Conservation (phyloP, 208 protist genomes). For the Acanthamoeba castellanii region DNA sequence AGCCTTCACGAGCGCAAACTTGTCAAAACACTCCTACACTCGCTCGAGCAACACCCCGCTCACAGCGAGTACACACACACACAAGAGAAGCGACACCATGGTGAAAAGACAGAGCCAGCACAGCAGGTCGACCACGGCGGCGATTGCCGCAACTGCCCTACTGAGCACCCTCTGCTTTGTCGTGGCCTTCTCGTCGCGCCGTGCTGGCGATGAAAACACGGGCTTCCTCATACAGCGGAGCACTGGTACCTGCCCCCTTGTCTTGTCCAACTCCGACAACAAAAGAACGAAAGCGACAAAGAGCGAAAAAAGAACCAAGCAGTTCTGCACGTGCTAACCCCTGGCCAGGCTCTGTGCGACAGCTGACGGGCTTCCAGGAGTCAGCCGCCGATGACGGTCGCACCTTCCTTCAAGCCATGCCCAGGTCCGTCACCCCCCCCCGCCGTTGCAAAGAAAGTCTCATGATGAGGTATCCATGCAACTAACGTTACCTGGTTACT, state of each 20-base stretch:
- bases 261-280: background rate
- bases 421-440: background rate
- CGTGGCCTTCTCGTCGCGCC: background rate
- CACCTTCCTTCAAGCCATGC: background rate
- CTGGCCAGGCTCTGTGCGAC: background rate
- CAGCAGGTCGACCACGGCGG: background rate
- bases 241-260: background rate
- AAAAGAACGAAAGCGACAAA: background rate
- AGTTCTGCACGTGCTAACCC: background rate
- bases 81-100: background rate
- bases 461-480: too few species aligned
- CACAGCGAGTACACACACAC: too few species aligned
- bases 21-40: too few species aligned
- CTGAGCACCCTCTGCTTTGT: background rate
- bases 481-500: too few species aligned
- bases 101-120: too few species aligned
- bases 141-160: background rate
- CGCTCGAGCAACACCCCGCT: too few species aligned
- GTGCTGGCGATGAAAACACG: background rate
- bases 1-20: too few species aligned
- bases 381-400: background rate
- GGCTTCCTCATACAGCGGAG: background rate
- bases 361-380: conserved; percentile 3
- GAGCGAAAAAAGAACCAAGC: background rate
- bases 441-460: too few species aligned